Evolutionary conservation across 2,329 filamentous ascomycete species (phyloP), one percentile per base, ranked within the genome.

Genomic region (Penicillium oxalicum): DNA sequence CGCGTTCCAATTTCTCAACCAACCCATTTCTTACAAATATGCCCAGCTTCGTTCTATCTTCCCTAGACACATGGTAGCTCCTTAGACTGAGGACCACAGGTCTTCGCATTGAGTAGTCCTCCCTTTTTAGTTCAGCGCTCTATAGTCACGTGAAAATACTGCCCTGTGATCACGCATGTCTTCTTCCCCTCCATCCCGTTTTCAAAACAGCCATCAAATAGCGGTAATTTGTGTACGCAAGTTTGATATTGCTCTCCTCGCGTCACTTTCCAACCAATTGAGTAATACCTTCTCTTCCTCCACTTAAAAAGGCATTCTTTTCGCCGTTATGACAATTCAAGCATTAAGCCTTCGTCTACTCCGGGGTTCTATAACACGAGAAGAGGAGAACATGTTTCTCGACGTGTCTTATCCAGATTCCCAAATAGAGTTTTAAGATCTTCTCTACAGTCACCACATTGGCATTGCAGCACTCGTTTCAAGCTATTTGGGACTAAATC

Each of bases 321-420:
- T 44, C 25, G 35, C 35, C 35, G 35, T 37, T 7, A 37, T 37
- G 35, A 37, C 35, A 37, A 37, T 9, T 37, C 12, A 37, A 37
- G 35, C 35, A 6, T 37, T 37, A 37, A 37, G 35, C 48, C 44
- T 56, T 28, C 53, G 48, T 24, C 51, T 56, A 18, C 46, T 56
- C 37, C 38, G 44, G 32, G 53, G 53, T 12, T 40, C 26, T 9
- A 53, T 36, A 18, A 56, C 51, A 35, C 45, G 53, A 38, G 46
- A 53, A 24, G 41, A 40, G 44, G 54, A 57, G 13, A 35, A 55
- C 28, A 51, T 56, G 12, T 47, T 54, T 41, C 45, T 51, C 13
- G 38, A 52, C 9, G 18, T 53, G 9, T 37, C 25, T 25, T 51
- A 48, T 42, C 52, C 54, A 1, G 48, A 54, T 12, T 33, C 39